A percentile compares a stretch with the other conserved stretches of the same genome.
These are phyloP conservation scores for Leishmania arabica DNA, from an alignment of 208 protist genomes.

Conservation along the genomic window DNA sequence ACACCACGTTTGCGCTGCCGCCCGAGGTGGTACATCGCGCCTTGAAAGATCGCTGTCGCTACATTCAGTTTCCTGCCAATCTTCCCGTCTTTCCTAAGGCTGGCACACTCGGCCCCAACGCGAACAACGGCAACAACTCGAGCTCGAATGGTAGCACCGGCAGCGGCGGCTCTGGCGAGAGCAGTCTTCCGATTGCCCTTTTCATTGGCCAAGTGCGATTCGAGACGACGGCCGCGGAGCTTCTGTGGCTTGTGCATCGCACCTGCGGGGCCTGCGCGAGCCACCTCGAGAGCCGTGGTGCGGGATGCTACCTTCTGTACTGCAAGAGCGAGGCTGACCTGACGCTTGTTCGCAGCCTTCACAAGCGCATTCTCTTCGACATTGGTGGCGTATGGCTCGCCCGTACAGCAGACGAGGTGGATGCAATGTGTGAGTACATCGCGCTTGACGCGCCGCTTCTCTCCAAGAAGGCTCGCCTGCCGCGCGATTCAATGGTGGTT, in stretches of 20 bases:
- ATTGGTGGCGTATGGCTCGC: slow-evolving; percentile 82
- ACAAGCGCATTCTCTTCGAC: slow-evolving; percentile 87
- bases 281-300: slow-evolving; percentile 70
- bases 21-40: slow-evolving; percentile 60
- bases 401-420: slow-evolving; percentile 64
- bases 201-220: slow-evolving; percentile 90
- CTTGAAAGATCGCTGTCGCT: slow-evolving; percentile 69
- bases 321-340: slow-evolving; percentile 65
- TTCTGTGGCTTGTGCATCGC: slow-evolving; percentile 80
- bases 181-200: slow-evolving; percentile 38
- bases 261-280: slow-evolving; percentile 57
- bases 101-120: slow-evolving; percentile 6
- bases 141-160: slow-evolving; percentile 12
- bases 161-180: slow-evolving; percentile 11
- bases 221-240: slow-evolving; percentile 73
- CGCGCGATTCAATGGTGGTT: slow-evolving; percentile 81
- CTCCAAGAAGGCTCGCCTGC: slow-evolving; percentile 65
- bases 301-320: slow-evolving; percentile 80
- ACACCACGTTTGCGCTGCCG: slow-evolving; percentile 43
- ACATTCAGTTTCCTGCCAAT: slow-evolving; percentile 61
- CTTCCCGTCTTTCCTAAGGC: slow-evolving; percentile 23
- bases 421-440: slow-evolving; percentile 82
- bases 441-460: slow-evolving; percentile 59
- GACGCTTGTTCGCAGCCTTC: slow-evolving; percentile 61
- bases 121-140: slow-evolving; percentile 1